Evolutionary conservation across 306 rosid genomes (phyloP).

Genomic region (Ammopiptanthus mongolicus): DNA sequence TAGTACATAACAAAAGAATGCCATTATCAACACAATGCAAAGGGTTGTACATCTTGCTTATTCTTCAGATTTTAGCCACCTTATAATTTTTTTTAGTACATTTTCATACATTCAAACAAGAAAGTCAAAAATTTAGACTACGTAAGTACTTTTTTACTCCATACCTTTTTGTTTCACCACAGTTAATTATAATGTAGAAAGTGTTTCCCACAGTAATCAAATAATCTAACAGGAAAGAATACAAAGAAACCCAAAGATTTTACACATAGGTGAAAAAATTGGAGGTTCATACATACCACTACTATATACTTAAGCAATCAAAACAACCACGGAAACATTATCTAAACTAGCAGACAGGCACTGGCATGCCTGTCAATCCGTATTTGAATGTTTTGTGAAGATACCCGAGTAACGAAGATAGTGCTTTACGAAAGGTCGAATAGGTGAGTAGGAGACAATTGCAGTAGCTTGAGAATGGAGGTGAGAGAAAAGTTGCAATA

Average conservation of each 20-base stretch:
- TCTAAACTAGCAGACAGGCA: neutral
- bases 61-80: neutral
- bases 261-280: neutral
- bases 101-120: neutral
- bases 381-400: no score
- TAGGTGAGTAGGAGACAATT: no score
- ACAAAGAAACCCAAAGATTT: neutral
- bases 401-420: no score
- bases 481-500: no score
- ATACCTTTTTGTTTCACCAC: neutral
- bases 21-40: neutral
- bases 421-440: no score
- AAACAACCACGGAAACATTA: neutral
- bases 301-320: neutral
- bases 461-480: no score
- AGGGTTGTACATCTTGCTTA: neutral
- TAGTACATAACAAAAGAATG: neutral
- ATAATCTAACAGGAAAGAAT: neutral
- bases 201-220: neutral
- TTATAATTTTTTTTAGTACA: neutral
- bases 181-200: neutral
- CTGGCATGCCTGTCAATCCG: no score
- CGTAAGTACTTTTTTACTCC: neutral
- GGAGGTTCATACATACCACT: neutral
- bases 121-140: neutral